These are phyloP conservation scores for Tolypocladium sp. DNA, from an alignment of 2,329 filamentous ascomycete genomes.

Conservation along the genomic window DNA sequence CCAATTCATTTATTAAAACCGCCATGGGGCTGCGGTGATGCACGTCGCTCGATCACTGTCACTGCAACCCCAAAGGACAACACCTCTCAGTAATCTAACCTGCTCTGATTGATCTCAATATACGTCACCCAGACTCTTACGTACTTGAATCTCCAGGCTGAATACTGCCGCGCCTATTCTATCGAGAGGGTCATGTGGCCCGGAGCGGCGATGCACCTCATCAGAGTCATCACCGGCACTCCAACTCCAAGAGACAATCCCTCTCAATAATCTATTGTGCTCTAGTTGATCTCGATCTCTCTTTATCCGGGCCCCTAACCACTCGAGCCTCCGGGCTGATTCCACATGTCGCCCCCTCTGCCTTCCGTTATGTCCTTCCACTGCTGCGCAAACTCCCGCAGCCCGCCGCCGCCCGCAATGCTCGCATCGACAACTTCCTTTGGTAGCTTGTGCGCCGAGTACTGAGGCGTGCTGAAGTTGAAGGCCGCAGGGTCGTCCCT, in stretches of 20 bases:
- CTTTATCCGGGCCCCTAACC: not conserved
- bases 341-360: constrained; percentile 29
- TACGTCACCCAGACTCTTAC: no score
- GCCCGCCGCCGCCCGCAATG: constrained; percentile 58
- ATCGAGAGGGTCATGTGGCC: not conserved
- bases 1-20: not conserved
- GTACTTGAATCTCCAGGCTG: not conserved
- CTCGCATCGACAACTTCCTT: constrained; percentile 79
- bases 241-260: not conserved
- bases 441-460: constrained; percentile 91
- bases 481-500: constrained; percentile 83
- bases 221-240: not conserved
- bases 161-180: not conserved
- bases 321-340: constrained; percentile 14
- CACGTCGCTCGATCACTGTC: no score
- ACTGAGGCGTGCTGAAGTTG: constrained; percentile 75
- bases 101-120: not conserved
- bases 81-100: not conserved
- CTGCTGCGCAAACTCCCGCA: constrained; percentile 70
- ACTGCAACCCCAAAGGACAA: not conserved
- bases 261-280: not conserved
- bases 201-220: not conserved
- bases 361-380: constrained; percentile 55
- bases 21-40: no score
- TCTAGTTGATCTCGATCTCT: no score